phyloP scores from a whole-genome alignment of 2,329 filamentous ascomycete species.

The Penicillium thymicola region DNA sequence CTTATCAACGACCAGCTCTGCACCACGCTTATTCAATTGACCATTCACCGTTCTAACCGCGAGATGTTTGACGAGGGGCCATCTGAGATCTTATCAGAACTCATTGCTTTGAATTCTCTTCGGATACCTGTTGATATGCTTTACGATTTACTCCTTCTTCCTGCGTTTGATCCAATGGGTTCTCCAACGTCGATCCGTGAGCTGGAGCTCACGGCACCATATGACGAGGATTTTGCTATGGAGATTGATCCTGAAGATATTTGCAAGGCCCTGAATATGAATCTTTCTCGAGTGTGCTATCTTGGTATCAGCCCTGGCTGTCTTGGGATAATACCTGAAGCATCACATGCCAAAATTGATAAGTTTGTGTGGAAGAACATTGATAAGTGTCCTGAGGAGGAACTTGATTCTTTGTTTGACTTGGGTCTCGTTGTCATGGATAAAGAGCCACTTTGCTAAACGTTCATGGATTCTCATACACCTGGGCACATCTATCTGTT shows the following conservation, averaged over 20 bases:
- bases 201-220: not conserved
- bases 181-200: not conserved
- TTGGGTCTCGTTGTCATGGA: conserved; percentile 2
- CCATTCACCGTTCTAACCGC: not conserved
- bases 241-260: not conserved
- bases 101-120: not conserved
- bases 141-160: not conserved
- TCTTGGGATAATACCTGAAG: not conserved
- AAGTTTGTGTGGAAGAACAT: conserved; percentile 5
- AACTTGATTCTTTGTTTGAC: conserved; percentile 1
- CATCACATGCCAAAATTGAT: not conserved
- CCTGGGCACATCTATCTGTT: not conserved
- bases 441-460: not conserved
- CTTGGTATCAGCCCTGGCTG: conserved; percentile 2
- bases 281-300: conserved; percentile 1
- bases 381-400: conserved; percentile 5
- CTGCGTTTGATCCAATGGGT: not conserved
- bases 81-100: not conserved
- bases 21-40: not conserved
- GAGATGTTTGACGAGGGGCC: not conserved
- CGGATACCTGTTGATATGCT: conserved; percentile 3
- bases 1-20: conserved; percentile 6
- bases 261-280: not conserved
- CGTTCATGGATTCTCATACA: not conserved
- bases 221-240: not conserved